These are phyloP conservation scores for Talaromyces nanjingensis DNA, from an alignment of 495 filamentous ascomycete genomes.

Conservation along the genomic window DNA sequence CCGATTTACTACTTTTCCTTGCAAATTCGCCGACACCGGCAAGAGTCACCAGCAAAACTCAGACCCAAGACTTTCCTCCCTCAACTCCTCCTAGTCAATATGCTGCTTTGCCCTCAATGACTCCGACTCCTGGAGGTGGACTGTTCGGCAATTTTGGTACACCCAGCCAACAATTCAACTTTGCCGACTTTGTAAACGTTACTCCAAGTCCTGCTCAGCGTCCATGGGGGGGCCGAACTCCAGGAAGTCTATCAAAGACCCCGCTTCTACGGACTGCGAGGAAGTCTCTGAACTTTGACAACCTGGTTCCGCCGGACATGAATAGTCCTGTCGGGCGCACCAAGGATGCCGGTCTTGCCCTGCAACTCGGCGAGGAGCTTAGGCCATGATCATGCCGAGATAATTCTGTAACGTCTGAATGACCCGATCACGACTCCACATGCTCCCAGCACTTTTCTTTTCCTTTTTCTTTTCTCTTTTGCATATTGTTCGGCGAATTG, in stretches of 20 bases:
- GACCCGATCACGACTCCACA: not conserved
- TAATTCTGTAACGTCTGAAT: not conserved
- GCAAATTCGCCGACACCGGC: constrained; percentile 89
- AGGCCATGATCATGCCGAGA: constrained; percentile 20
- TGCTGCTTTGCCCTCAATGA: constrained; percentile 54
- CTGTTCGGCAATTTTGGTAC: constrained; percentile 53
- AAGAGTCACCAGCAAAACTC: constrained; percentile 30
- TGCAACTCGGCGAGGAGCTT: constrained; percentile 40
- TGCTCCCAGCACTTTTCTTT: not conserved
- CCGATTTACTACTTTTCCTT: constrained; percentile 84
- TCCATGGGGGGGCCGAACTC: constrained; percentile 59
- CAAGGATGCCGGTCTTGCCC: constrained; percentile 26
- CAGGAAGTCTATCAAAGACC: constrained; percentile 51
- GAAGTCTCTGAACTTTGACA: constrained; percentile 62
- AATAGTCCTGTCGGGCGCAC: constrained; percentile 26
- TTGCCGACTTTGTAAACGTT: constrained; percentile 94
- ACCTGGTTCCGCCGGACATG: constrained; percentile 45
- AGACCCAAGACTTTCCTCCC: constrained; percentile 54
- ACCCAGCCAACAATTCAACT: constrained; percentile 72
- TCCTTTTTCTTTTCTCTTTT: not conserved
- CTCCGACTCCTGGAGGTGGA: constrained; percentile 67
- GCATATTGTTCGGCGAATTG: not conserved
- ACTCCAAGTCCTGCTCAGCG: constrained; percentile 91
- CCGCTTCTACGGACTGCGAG: constrained; percentile 50
- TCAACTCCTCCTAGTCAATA: constrained; percentile 82